Conservation (phyloP, 768 basidiomycete genomes). For the Mycena galopus region DNA sequence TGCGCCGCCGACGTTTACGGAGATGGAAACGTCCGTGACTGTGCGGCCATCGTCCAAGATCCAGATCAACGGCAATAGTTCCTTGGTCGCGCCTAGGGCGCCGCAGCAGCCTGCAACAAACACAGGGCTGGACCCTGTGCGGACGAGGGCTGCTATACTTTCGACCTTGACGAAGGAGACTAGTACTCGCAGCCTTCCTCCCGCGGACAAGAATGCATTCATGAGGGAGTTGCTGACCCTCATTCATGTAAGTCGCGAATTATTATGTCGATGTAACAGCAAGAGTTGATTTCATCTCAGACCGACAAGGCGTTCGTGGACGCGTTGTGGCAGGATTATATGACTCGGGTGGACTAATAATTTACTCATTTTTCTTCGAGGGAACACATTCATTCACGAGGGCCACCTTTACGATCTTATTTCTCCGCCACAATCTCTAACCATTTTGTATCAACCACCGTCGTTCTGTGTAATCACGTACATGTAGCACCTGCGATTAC, state of each 20-base stretch:
- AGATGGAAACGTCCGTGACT: constrained; percentile 48
- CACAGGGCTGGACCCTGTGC: constrained; percentile 11
- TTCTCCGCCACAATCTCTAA: background rate
- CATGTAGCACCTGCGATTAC: constrained; percentile 22
- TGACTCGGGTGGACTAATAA: constrained; percentile 36
- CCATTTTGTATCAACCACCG: constrained; percentile 19
- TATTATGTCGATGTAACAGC: background rate
- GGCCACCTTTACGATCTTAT: background rate
- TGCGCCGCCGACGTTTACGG: constrained; percentile 14
- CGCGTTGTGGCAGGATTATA: constrained; percentile 68
- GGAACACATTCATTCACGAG: constrained; percentile 3
- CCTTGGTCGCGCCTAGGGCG: background rate
- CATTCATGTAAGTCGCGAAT: constrained; percentile 64
- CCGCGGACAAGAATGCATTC: constrained; percentile 67
- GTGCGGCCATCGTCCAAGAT: constrained; percentile 19
- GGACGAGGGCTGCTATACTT: background rate
- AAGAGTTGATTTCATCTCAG: constrained; percentile 49
- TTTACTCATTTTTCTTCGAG: background rate
- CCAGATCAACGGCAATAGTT: constrained; percentile 7
- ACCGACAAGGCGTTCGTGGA: constrained; percentile 78
- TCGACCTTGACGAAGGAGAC: background rate
- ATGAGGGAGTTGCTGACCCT: constrained; percentile 70
- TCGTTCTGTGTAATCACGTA: constrained; percentile 11
- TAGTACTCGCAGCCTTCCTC: constrained; percentile 1
- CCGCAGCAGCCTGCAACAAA: background rate